phyloP scores from a whole-genome alignment of 257 asterid genomes.

The Salvia hispanica region DNA sequence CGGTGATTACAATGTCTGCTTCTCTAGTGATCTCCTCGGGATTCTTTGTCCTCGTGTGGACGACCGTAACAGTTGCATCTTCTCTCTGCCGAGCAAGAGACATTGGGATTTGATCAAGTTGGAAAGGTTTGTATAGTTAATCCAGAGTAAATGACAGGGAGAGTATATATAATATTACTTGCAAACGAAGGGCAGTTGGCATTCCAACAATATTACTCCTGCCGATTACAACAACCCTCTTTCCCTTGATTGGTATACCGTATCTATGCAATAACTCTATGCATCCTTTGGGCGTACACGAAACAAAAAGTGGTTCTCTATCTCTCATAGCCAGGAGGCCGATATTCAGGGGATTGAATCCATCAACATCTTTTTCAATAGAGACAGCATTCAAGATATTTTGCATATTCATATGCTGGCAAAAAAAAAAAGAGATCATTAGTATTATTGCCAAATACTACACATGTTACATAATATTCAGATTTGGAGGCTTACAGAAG shows the following conservation, averaged over 20 bases:
- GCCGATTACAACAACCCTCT: conserved; percentile 86
- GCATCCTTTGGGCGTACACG: conserved; percentile 96
- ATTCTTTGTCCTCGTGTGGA: conserved; percentile 80
- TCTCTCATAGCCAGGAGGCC: conserved; percentile 95
- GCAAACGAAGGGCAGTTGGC: conserved; percentile 89
- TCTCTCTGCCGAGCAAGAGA: conserved; percentile 60
- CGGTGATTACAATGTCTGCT: conserved; percentile 82
- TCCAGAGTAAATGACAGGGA: not conserved
- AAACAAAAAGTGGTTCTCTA: conserved; percentile 85
- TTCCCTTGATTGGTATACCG: conserved; percentile 73
- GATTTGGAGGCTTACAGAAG: conserved; percentile 59
- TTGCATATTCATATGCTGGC: conserved; percentile 86
- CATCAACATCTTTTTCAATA: conserved; percentile 96
- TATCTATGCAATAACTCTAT: conserved; percentile 83
- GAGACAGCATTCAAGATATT: conserved; percentile 75
- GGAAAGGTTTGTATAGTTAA: not conserved
- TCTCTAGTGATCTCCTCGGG: conserved; percentile 80
- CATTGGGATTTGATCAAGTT: conserved; percentile 8
- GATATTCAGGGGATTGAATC: conserved; percentile 86
- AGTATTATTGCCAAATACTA: conserved; percentile 9
- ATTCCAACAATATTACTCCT: conserved; percentile 93
- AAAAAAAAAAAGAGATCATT: conserved; percentile 24
- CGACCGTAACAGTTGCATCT: conserved; percentile 85
- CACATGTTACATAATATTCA: not conserved
- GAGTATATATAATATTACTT: conserved; percentile 53